phyloP scores from a whole-genome alignment of 768 basidiomycete genomes.

The Serendipita indica region DNA sequence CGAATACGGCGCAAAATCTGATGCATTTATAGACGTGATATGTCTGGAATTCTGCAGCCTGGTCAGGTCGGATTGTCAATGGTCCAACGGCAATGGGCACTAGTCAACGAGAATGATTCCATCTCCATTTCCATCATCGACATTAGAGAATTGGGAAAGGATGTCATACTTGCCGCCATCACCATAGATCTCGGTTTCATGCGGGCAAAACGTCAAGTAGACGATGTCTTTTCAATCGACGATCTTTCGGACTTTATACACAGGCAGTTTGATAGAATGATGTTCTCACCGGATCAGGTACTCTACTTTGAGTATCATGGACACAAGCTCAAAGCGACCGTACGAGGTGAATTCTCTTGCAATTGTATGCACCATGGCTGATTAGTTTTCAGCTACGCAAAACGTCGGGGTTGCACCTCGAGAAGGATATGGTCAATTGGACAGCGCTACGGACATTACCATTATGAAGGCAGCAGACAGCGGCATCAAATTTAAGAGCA shows the following conservation, averaged over 20 bases:
- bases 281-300: conserved; percentile 53
- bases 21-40: conserved; percentile 48
- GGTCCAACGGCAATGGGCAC: conserved; percentile 79
- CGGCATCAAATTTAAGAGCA: conserved; percentile 79
- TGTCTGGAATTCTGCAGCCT: conserved; percentile 50
- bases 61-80: conserved; percentile 64
- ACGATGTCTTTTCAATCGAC: conserved; percentile 71
- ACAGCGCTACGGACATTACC: conserved; percentile 71
- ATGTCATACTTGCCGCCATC: conserved; percentile 54
- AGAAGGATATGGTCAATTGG: conserved; percentile 64
- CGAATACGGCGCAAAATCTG: not conserved
- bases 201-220: conserved; percentile 36
- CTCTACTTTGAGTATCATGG: conserved; percentile 83
- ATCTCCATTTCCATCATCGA: conserved; percentile 53
- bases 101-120: conserved; percentile 56
- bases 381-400: conserved; percentile 53
- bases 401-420: conserved; percentile 25
- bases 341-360: conserved; percentile 36
- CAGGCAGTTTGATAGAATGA: conserved; percentile 54
- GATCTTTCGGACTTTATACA: conserved; percentile 67
- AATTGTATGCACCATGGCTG: not conserved
- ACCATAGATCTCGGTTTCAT: conserved; percentile 67
- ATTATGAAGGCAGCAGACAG: conserved; percentile 74
- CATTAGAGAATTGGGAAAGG: conserved; percentile 30
- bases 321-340: conserved; percentile 55